Conservation (phyloP, 495 filamentous ascomycete species). For the Entonaema liquescens region DNA sequence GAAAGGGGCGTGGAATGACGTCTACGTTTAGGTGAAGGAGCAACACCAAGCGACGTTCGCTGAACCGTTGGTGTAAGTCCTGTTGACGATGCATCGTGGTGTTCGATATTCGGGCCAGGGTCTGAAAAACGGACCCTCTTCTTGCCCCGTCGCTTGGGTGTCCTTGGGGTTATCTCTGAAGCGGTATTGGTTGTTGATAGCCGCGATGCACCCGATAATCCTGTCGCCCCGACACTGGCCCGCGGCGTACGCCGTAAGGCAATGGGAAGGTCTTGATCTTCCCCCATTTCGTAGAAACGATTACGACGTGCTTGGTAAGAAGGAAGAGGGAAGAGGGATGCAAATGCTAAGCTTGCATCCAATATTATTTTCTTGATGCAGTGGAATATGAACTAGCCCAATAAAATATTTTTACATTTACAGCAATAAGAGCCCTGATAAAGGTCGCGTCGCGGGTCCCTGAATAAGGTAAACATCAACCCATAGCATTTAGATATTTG, state of each 20-base stretch:
- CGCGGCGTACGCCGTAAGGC: conserved; percentile 43
- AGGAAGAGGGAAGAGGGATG: conserved; percentile 13
- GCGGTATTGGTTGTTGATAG: conserved; percentile 27
- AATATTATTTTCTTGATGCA: conserved; percentile 16
- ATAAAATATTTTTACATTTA: conserved; percentile 30
- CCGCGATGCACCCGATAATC: conserved; percentile 22
- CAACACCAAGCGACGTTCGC: conserved; percentile 61
- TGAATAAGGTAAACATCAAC: conserved; percentile 26
- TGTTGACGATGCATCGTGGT: conserved; percentile 49
- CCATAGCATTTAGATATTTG: conserved; percentile 11
- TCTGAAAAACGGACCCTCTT: conserved; percentile 80
- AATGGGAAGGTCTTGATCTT: conserved; percentile 41
- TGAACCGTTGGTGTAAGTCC: conserved; percentile 74
- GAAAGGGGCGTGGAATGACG: conserved; percentile 52
- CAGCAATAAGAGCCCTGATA: conserved; percentile 25
- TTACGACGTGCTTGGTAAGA: conserved; percentile 9
- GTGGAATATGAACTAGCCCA: conserved; percentile 21
- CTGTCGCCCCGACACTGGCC: conserved; percentile 9
- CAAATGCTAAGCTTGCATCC: conserved; percentile 18
- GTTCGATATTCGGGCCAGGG: conserved; percentile 60
- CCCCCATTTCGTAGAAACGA: conserved; percentile 30
- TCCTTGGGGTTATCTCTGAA: conserved; percentile 17
- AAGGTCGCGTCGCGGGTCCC: conserved; percentile 37
- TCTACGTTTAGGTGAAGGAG: conserved; percentile 55
- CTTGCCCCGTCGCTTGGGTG: conserved; percentile 50